phyloP scores from a whole-genome alignment of 805 yeast species.

The Zygosaccharomyces siamensis region DNA sequence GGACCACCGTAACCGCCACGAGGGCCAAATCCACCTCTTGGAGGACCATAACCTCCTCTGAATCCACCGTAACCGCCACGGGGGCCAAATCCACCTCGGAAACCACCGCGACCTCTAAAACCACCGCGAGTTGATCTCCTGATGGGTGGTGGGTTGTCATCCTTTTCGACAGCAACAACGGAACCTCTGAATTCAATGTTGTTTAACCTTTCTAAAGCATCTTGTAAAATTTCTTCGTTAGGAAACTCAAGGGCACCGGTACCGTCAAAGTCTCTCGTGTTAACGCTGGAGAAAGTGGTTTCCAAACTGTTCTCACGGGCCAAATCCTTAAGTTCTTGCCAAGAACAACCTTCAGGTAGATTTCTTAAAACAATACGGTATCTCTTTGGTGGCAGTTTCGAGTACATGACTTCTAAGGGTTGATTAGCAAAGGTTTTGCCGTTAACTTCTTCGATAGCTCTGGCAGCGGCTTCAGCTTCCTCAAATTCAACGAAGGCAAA shows the following conservation, averaged over 20 bases:
- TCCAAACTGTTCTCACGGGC: conserved; percentile 69
- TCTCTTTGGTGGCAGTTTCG: conserved; percentile 57
- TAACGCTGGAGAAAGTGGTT: conserved; percentile 54
- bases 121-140: conserved; percentile 47
- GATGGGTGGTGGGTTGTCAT: conserved; percentile 49
- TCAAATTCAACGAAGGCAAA: conserved; percentile 87
- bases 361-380: conserved; percentile 64
- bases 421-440: conserved; percentile 62
- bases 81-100: conserved; percentile 44
- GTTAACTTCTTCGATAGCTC: conserved; percentile 72
- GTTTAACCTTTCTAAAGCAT: conserved; percentile 70
- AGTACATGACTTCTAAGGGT: conserved; percentile 41
- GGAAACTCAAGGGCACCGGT: conserved; percentile 45
- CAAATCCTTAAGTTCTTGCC: conserved; percentile 90
- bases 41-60: conserved; percentile 36
- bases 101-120: conserved; percentile 44
- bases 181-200: conserved; percentile 67
- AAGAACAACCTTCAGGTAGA: conserved; percentile 70
- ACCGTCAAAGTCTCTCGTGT: conserved; percentile 43
- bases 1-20: conserved; percentile 40
- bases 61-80: conserved; percentile 40
- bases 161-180: conserved; percentile 71
- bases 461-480: conserved; percentile 61
- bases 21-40: conserved; percentile 43
- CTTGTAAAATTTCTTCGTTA: conserved; percentile 67